phyloP scores from a whole-genome alignment of 345 rosid genomes.

The Anastatica hierochuntica region DNA sequence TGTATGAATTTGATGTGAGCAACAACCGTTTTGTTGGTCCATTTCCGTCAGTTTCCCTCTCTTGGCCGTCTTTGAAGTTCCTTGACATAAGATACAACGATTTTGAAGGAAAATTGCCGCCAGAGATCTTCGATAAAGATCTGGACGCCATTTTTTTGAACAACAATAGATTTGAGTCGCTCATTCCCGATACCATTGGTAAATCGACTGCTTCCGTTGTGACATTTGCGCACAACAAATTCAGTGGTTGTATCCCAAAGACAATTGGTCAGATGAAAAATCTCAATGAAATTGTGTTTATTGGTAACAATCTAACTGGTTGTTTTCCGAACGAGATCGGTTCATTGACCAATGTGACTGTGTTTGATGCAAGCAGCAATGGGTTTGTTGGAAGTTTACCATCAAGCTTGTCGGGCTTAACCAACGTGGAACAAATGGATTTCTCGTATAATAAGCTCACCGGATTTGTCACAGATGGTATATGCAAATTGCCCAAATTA shows the following conservation, averaged over 20 bases:
- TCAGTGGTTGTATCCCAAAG: slow-evolving; percentile 53
- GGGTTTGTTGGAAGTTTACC: slow-evolving; percentile 42
- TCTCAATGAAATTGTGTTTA: slow-evolving; percentile 44
- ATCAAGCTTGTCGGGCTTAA: slow-evolving; percentile 23
- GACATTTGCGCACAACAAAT: slow-evolving; percentile 46
- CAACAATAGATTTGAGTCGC: slow-evolving; percentile 44
- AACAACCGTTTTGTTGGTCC: slow-evolving; percentile 54
- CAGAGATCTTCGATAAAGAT: slow-evolving; percentile 38
- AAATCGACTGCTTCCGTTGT: slow-evolving; percentile 47
- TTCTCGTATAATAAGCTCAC: slow-evolving; percentile 35
- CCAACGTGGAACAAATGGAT: slow-evolving; percentile 30
- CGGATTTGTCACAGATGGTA: slow-evolving; percentile 34
- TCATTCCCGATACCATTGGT: slow-evolving; percentile 41
- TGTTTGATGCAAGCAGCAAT: slow-evolving; percentile 41
- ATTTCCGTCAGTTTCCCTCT: slow-evolving; percentile 36
- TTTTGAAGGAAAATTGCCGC: slow-evolving; percentile 55
- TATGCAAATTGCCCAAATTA: slow-evolving; percentile 43
- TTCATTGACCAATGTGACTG: slow-evolving; percentile 33
- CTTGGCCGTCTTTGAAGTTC: slow-evolving; percentile 37
- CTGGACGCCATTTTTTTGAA: slow-evolving; percentile 62
- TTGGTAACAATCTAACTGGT: slow-evolving; percentile 42
- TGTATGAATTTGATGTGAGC: slow-evolving; percentile 57
- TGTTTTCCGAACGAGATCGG: slow-evolving; percentile 61
- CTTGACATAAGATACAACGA: slow-evolving; percentile 51
- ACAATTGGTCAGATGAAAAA: slow-evolving; percentile 44